Base-by-base conservation (phyloP, 192 early-diverging fungal genomes). In the Martensiomyces pterosporus region DNA sequence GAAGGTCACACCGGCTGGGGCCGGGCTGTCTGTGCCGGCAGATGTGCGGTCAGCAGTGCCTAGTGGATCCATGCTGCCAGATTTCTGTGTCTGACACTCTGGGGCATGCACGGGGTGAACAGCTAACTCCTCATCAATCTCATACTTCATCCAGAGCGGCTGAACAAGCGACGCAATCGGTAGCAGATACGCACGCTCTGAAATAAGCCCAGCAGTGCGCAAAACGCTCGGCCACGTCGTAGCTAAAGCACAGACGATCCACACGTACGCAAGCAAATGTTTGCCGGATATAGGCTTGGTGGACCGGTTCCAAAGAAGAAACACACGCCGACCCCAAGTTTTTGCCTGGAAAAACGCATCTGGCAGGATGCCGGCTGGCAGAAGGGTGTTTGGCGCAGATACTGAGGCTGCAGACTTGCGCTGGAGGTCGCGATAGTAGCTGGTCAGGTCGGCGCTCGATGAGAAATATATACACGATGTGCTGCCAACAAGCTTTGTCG, bases 141-240 rank as follows among this genome's bases (percentile, higher is more conserved):
- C 49, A 32, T 54, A 57, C 27, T 39, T 41, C 24, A 22, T 47
- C 68, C 68, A 72, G 14, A 72, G 45, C 19, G 68, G 68, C 53
- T 72, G 55, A 7, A 56, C 68, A 37, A 72, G 49, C 35, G 68
- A 64, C 4, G 57, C 41, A 36, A 64, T 43, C 6, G 68, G 68
- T 16, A 72, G 53, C 8, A 72, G 22, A 32, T 72, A 72, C 15
- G 68, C 68, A 0, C 68, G 68, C 45, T 72, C 68, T 17, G 68
- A 72, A 21, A 72, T 72, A 19, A 72, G 53, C 17, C 68, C 68
- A 12, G 68, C 39, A 3, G 68, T 64, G 26, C 68, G 68, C 38
- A 72, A 37, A 24, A 72, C 68, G 36, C 57, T 60, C 23, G 68
- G 68, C 68, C 68, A 72, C 29, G 68, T 57, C 68, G 64, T 64